These are phyloP conservation scores for Ogataea ganodermae DNA, from an alignment of 805 yeast species.

Conservation along the genomic window DNA sequence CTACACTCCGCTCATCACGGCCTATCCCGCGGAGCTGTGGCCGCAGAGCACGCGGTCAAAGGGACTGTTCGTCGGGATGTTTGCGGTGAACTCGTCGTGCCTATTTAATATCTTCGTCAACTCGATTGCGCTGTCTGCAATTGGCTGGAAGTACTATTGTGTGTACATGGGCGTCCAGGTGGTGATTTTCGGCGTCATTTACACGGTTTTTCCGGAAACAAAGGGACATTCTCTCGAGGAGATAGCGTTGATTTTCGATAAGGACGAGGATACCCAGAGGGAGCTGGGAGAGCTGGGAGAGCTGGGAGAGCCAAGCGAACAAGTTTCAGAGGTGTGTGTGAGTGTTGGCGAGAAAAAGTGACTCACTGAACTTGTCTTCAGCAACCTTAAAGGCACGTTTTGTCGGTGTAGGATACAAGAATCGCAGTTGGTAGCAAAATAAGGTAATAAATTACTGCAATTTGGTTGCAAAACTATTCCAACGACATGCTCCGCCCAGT, in stretches of 20 bases:
- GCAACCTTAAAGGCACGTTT: too few species aligned
- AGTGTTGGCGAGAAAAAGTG: background rate
- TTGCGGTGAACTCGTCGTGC: constrained; percentile 19
- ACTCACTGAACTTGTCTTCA: too few species aligned
- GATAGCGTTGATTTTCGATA: constrained; percentile 1
- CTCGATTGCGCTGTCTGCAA: constrained; percentile 40
- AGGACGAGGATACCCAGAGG: background rate
- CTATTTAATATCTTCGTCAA: constrained; percentile 37
- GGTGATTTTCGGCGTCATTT: constrained; percentile 8
- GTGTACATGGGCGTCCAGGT: constrained; percentile 35
- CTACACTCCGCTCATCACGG: constrained; percentile 48
- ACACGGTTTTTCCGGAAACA: background rate
- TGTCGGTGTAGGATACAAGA: too few species aligned
- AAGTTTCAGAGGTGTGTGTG: background rate
- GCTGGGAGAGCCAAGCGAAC: background rate
- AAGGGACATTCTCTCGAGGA: constrained; percentile 4
- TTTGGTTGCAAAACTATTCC: too few species aligned
- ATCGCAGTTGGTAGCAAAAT: too few species aligned
- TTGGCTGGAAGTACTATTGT: constrained; percentile 40
- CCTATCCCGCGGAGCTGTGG: constrained; percentile 47
- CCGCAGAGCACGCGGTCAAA: constrained; percentile 29
- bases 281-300: background rate
- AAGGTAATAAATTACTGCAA: too few species aligned
- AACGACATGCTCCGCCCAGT: too few species aligned
- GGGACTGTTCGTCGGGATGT: constrained; percentile 20